Percentiles rank a stretch among this genome's conserved stretches.
phyloP scores from a whole-genome alignment of 345 rosid genomes.

The Euphorbia tirucalli region DNA sequence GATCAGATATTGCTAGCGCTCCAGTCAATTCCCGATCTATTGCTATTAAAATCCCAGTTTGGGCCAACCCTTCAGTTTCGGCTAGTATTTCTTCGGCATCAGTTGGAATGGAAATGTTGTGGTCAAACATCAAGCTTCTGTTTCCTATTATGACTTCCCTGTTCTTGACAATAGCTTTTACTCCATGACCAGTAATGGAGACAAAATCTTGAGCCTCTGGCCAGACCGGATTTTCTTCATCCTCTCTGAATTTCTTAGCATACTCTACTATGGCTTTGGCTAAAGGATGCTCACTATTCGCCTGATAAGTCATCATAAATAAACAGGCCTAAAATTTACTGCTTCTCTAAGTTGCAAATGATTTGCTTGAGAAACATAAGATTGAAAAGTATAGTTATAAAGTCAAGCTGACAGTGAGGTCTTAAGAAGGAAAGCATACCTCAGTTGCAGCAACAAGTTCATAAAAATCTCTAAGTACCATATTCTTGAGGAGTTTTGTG shows the following conservation, averaged over 20 bases:
- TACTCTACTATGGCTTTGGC: slow-evolving; percentile 85
- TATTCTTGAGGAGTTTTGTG: slow-evolving; percentile 63
- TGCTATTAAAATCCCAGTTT: slow-evolving; percentile 74
- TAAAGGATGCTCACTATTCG: slow-evolving; percentile 88
- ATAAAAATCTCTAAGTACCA: slow-evolving; percentile 72
- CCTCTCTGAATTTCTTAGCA: slow-evolving; percentile 71
- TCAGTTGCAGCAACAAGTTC: slow-evolving; percentile 83
- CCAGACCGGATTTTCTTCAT: slow-evolving; percentile 76
- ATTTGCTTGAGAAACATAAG: background rate
- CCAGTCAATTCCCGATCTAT: slow-evolving; percentile 59
- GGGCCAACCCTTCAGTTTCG: slow-evolving; percentile 77
- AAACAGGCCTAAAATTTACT: background rate
- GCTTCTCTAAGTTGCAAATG: background rate
- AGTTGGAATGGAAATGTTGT: slow-evolving; percentile 40
- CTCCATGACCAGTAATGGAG: slow-evolving; percentile 87
- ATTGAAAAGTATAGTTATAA: background rate
- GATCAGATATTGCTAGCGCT: slow-evolving; percentile 79
- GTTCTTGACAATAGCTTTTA: slow-evolving; percentile 60
- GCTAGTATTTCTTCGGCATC: slow-evolving; percentile 71
- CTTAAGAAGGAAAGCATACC: slow-evolving; percentile 36
- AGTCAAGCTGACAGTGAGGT: background rate
- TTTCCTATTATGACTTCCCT: slow-evolving; percentile 75
- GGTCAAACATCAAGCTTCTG: slow-evolving; percentile 59
- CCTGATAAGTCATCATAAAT: slow-evolving; percentile 29
- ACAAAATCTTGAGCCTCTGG: slow-evolving; percentile 71